Conservation (phyloP, 306 rosid genomes). For the Gillenia trifoliata region DNA sequence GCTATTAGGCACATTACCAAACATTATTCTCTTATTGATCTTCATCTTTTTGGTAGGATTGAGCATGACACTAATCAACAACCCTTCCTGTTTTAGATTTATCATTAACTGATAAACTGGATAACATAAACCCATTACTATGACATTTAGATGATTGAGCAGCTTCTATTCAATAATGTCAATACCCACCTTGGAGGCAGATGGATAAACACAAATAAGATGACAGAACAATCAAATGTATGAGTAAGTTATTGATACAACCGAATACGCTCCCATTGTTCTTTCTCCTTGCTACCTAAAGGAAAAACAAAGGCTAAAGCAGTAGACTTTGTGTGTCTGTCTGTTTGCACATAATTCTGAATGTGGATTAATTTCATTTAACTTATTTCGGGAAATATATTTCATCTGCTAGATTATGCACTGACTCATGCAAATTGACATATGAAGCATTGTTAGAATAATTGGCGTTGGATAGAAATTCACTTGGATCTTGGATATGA, state of each 20-base stretch:
- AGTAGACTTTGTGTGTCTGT: background rate
- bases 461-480: background rate
- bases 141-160: background rate
- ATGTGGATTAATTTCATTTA: background rate
- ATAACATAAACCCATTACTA: no score
- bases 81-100: background rate
- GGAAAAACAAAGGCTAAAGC: background rate
- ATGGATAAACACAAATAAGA: no score
- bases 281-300: background rate
- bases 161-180: background rate
- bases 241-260: background rate
- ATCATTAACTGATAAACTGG: background rate
- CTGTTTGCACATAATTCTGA: background rate
- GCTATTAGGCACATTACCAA: no score
- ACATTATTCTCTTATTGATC: no score
- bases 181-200: background rate
- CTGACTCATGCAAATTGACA: background rate
- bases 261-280: background rate
- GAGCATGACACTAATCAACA: no score
- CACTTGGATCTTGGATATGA: background rate
- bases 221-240: no score
- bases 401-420: background rate
- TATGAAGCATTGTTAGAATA: background rate
- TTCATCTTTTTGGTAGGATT: no score
- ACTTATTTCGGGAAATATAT: background rate